Base-by-base conservation (phyloP, 257 asterid genomes). In the Petunia secreta region DNA sequence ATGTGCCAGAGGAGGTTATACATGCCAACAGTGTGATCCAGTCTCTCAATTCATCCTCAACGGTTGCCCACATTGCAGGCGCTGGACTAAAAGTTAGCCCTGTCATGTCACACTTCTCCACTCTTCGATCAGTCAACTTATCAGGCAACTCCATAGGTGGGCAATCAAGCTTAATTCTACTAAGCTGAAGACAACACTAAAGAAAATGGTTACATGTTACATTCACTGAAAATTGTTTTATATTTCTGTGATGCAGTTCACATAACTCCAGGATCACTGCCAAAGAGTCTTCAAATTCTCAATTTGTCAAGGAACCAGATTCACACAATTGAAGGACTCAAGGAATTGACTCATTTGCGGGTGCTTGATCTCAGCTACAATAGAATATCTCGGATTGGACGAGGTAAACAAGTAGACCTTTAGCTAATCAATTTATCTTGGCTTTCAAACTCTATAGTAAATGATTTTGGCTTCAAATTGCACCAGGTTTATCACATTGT, bases 301-400 rank as follows among this genome's bases (percentile, higher is more conserved):
- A 85, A 92, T 77, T 68, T 94, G 77, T 91, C 97, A 39, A 92
- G 84, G 83, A 94, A 94, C 91, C 88, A 90, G 89, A 92, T 94
- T 75, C 81, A 71, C 75, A 75, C 90, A 14, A 92, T 89, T 55
- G 97, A 92, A 84, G 97, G 98, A 15, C 88, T 94, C 81, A 83
- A 93, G 79, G 97, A 94, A 53, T 64, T 92, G 84, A 87, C 94
- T 54, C 90, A 89, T 43, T 82, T 94, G 13, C 88, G 97, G n/a
- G 90, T 91, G 41, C 92, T 94, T 43, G 94, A 94, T 81, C 91
- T 94, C 85, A 92, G 97, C 75, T 91, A 94, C 86, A 94, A 92
- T 80, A 86, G 95, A 15, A 87, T 94, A 64, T 80, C 94, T 1
- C 83, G 93, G 80, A 89, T 91, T 15, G 97, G 97, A 15, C 95